Conservation (phyloP, 768 basidiomycete genomes). For the Pleurotus salmoneostramineus region DNA sequence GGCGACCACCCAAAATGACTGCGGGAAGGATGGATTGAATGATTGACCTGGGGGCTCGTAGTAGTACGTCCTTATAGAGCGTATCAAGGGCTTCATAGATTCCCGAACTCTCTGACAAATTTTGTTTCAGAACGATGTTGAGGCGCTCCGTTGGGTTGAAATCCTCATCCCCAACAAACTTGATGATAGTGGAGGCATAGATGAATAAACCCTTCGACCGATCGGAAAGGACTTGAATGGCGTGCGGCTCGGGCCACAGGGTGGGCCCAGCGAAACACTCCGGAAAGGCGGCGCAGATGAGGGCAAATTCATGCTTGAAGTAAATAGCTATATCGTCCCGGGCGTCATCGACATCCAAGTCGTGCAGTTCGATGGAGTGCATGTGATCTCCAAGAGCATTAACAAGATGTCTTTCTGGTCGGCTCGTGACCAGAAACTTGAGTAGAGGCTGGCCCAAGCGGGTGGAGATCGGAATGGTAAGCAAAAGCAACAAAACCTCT, state of each 20-base stretch:
- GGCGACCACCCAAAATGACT: background rate
- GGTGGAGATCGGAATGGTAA: background rate
- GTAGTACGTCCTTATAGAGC: background rate
- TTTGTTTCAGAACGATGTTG: constrained; percentile 9
- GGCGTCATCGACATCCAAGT: background rate
- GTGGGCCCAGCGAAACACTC: background rate
- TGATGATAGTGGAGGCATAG: constrained; percentile 21
- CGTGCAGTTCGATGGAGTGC: background rate
- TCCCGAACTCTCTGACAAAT: background rate
- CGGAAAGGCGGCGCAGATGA: too few relatives aligned
- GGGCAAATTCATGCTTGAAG: background rate
- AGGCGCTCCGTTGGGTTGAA: constrained; percentile 11
- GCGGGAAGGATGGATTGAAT: constrained; percentile 1
- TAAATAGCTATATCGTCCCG: background rate
- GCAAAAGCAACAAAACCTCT: background rate
- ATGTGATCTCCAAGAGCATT: background rate
- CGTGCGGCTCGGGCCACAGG: background rate
- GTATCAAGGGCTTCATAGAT: background rate
- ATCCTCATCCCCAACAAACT: constrained; percentile 15
- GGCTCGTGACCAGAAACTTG: constrained; percentile 9
- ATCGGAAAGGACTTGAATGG: constrained; percentile 8
- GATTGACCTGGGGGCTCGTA: too few relatives aligned
- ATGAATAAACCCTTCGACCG: constrained; percentile 22
- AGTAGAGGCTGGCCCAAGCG: background rate
- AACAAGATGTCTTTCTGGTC: constrained; percentile 12